phyloP scores from a whole-genome alignment of 345 rosid species.

The Draba incana region DNA sequence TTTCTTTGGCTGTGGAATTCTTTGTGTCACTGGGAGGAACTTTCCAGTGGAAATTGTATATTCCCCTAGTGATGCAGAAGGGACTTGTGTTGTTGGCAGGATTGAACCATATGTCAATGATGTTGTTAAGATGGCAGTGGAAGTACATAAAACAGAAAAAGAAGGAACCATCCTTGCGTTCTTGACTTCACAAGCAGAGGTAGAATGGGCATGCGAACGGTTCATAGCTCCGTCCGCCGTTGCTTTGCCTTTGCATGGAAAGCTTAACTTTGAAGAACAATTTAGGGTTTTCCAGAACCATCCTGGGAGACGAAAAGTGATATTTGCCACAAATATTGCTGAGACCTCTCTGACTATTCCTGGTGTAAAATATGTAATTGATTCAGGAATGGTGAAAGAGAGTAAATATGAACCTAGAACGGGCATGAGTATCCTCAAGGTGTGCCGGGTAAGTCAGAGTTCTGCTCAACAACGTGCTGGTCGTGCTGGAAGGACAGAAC shows the following conservation, averaged over 20 bases:
- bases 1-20: constrained; percentile 65
- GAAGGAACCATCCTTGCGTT: constrained; percentile 90
- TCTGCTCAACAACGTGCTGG: constrained; percentile 94
- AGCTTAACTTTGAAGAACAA: constrained; percentile 77
- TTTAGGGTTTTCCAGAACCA: constrained; percentile 58
- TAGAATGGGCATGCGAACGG: constrained; percentile 89
- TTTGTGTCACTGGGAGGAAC: constrained; percentile 67
- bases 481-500: constrained; percentile 96
- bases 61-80: constrained; percentile 50
- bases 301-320: constrained; percentile 77
- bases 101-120: constrained; percentile 64
- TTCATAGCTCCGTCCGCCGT: constrained; percentile 60
- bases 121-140: constrained; percentile 62
- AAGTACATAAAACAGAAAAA: constrained; percentile 61
- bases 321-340: constrained; percentile 93
- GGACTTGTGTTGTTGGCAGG: constrained; percentile 42
- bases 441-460: constrained; percentile 74
- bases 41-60: constrained; percentile 81
- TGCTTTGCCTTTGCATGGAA: constrained; percentile 84
- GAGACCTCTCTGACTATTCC: constrained; percentile 96
- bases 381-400: constrained; percentile 87
- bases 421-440: constrained; percentile 85
- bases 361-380: constrained; percentile 87
- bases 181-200: constrained; percentile 88
- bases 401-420: constrained; percentile 71